Base-by-base conservation (phyloP, 208 protist species). In the Kentomonas sorsogonicus region DNA sequence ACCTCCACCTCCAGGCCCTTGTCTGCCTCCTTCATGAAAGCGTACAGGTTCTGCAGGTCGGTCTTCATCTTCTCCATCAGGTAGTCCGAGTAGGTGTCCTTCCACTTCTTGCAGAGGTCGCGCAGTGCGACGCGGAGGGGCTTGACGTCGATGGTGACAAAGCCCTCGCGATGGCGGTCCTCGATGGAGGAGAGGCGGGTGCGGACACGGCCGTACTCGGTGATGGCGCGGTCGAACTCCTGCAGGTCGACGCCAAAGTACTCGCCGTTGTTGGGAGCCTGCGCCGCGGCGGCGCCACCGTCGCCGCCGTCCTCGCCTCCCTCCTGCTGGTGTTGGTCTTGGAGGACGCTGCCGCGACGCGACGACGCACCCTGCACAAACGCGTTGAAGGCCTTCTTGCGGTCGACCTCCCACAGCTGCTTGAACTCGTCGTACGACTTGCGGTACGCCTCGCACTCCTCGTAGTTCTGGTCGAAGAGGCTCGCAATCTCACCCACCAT, bases 111-210 rank as follows among this genome's bases (percentile, higher is more conserved):
- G 68, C 93, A 93, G 23, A 86, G 83, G 41, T 96, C 86, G 39
- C 84, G 75, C 38, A 98, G 78, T 3, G 95, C 81, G 23, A 97
- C 65, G 53, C 96, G 96, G 31, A 99, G 75, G 33, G 97, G 97
- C 60, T 95, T 94, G n/a, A 95, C 88, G 59, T 99, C 94, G 36
- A 99, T 88, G 27, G 81, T 55, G 18, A 99, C 71, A 68, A 95
- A 98, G 16, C 91, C 86, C 59, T 97, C 82, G 29, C 78, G 70
- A 50, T 86, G 89, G n/a, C 76, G 76, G 62, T 91, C 84, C 53
- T 95, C 91, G 27, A 98, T 96, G 13, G 79, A 60, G 20, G 75
- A 66, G 23, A 97, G 79, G 36, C 91, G 77, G 18, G 66, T 74
- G 48, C 85, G 75, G 39, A 97, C 80, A 43, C 82, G 74, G 43